phyloP scores from a whole-genome alignment of 2,329 filamentous ascomycete species.

The Colletotrichum graminicola region DNA sequence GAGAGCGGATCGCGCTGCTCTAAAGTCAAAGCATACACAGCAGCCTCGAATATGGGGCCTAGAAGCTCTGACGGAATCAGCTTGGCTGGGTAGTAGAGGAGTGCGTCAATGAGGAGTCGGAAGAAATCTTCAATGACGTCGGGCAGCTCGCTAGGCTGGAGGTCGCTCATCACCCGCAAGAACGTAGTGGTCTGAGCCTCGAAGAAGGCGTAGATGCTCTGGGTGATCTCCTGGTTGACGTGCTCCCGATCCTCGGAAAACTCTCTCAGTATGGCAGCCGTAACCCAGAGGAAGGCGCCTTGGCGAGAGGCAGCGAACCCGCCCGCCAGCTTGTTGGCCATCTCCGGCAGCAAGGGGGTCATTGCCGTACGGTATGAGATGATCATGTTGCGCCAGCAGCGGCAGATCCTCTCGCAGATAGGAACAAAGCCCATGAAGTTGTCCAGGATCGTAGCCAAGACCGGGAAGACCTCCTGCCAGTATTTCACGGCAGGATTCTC shows the following conservation, averaged over 20 bases:
- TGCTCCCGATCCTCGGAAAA: conserved; percentile 92
- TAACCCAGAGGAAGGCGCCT: conserved; percentile 99
- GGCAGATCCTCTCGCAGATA: conserved; percentile 92
- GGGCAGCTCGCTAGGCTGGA: conserved; percentile 80
- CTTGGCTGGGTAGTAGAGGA: conserved; percentile 91
- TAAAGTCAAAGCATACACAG: conserved; percentile 85
- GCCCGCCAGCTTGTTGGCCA: conserved; percentile 88
- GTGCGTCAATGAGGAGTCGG: conserved; percentile 88
- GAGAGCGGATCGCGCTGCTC: conserved; percentile 93
- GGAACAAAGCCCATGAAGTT: conserved; percentile 88
- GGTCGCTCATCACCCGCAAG: conserved; percentile 87
- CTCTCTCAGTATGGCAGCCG: conserved; percentile 92
- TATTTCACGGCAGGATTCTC: conserved; percentile 95
- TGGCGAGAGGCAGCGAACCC: conserved; percentile 90
- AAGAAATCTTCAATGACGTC: conserved; percentile 97
- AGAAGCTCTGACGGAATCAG: conserved; percentile 85
- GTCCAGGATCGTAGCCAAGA: conserved; percentile 87
- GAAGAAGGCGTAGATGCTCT: conserved; percentile 94
- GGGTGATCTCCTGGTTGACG: conserved; percentile 83
- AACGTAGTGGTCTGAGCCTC: conserved; percentile 93
- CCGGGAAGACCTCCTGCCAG: conserved; percentile 92
- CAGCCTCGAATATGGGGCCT: conserved; percentile 86
- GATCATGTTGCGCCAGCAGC: conserved; percentile 97
- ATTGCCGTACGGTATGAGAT: conserved; percentile 94
- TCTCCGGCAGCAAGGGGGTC: conserved; percentile 82